Conservation (phyloP, 352 stramenopile species). For the Pythium aristosporum region DNA sequence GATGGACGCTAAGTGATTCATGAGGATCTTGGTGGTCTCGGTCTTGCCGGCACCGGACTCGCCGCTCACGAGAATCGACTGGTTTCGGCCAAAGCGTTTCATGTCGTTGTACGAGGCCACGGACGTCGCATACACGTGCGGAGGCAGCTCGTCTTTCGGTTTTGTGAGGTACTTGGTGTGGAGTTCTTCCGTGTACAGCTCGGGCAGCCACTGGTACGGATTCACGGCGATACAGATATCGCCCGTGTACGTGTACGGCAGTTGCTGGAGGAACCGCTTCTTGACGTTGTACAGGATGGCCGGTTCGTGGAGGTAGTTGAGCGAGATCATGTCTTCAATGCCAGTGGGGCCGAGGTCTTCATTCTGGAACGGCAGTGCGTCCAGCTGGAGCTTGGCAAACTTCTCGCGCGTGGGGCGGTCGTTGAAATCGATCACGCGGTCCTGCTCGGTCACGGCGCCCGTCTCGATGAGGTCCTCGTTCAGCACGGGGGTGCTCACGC, state of each 20-base stretch:
- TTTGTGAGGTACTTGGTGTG: slow-evolving; percentile 70
- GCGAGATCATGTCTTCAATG: slow-evolving; percentile 85
- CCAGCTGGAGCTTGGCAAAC: slow-evolving; percentile 62
- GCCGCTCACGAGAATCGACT: slow-evolving; percentile 86
- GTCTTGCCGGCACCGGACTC: slow-evolving; percentile 88
- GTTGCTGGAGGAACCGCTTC: slow-evolving; percentile 72
- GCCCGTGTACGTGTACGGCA: slow-evolving; percentile 96
- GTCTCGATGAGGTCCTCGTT: slow-evolving; percentile 24
- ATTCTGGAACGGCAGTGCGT: slow-evolving; percentile 80
- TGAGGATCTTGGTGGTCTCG: slow-evolving; percentile 89
- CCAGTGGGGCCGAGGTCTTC: slow-evolving; percentile 53
- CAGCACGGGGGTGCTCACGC: slow-evolving; percentile 41
- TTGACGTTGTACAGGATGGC: slow-evolving; percentile 92
- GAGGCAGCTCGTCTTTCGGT: slow-evolving; percentile 52
- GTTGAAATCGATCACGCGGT: slow-evolving; percentile 76
- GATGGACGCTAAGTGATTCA: slow-evolving; percentile 83
- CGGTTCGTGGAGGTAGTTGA: slow-evolving; percentile 90
- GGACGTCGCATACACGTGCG: slow-evolving; percentile 72
- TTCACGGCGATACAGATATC: slow-evolving; percentile 98
- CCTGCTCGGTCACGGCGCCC: slow-evolving; percentile 32
- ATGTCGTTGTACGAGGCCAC: slow-evolving; percentile 72
- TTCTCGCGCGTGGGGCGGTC: slow-evolving; percentile 52
- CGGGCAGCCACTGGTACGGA: slow-evolving; percentile 91
- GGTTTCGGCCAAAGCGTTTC: slow-evolving; percentile 59
- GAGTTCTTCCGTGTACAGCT: slow-evolving; percentile 81